Percentiles rank a stretch among this genome's conserved stretches.
Evolutionary conservation across 495 filamentous ascomycete species (phyloP).

Genomic region (Cercophora newfieldiana): DNA sequence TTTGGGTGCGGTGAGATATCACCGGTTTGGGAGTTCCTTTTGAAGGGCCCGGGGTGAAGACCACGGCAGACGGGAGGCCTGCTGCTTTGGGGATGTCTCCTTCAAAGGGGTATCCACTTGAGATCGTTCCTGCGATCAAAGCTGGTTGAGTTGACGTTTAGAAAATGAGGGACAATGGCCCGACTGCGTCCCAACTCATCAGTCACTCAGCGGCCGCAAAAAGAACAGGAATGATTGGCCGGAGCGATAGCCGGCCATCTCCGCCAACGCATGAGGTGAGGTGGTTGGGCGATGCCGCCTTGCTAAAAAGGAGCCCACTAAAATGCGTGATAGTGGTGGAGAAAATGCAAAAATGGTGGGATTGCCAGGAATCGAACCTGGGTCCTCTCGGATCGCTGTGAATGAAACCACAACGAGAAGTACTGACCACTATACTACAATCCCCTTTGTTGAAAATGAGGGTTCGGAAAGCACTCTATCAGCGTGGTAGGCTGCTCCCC

Average conservation of each 20-base stretch:
- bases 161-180: not conserved
- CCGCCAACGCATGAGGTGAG: not conserved
- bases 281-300: not conserved
- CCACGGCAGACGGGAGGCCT: too few species aligned
- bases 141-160: not conserved
- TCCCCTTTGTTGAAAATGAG: constrained; percentile 8
- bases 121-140: not conserved
- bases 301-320: not conserved
- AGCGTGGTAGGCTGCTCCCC: not conserved
- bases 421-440: constrained; percentile 20
- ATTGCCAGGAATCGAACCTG: constrained; percentile 22
- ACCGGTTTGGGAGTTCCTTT: not conserved
- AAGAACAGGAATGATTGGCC: not conserved
- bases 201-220: not conserved
- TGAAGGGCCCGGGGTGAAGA: not conserved
- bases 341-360: constrained; percentile 12
- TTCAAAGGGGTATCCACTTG: too few species aligned
- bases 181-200: not conserved
- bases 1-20: not conserved
- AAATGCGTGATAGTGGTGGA: not conserved
- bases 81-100: too few species aligned
- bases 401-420: constrained; percentile 14
- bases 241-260: not conserved
- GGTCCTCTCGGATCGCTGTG: constrained; percentile 16
- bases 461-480: not conserved